These are phyloP conservation scores for Salvia sclarea DNA, from an alignment of 305 asterid species.

Conservation along the genomic window DNA sequence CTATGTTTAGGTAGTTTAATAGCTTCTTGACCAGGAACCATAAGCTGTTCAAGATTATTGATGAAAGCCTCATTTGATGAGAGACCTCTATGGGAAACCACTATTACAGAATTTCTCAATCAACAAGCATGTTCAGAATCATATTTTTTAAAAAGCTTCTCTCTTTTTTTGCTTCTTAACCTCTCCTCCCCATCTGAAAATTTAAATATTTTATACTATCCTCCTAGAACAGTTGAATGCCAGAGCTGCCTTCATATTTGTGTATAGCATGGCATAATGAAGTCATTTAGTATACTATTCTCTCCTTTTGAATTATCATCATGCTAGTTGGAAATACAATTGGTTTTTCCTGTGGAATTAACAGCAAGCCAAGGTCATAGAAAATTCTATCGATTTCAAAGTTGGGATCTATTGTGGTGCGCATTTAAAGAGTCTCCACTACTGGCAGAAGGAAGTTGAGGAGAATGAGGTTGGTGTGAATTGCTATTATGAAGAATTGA, in stretches of 20 bases:
- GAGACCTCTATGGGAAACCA: too few species aligned
- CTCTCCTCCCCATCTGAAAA: too few species aligned
- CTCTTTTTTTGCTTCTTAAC: too few species aligned
- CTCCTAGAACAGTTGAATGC: conserved; percentile 13
- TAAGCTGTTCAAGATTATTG: too few species aligned
- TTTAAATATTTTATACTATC: conserved; percentile 20
- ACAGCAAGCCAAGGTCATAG: conserved; percentile 95
- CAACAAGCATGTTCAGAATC: too few species aligned
- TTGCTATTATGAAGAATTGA: conserved; percentile 8
- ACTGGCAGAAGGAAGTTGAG: conserved; percentile 87
- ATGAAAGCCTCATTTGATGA: too few species aligned
- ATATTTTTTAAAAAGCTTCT: too few species aligned
- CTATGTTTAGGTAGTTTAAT: too few species aligned
- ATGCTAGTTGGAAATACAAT: conserved; percentile 14
- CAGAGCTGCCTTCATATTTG: conserved; percentile 12
- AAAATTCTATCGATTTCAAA: conserved; percentile 65
- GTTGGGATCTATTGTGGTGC: conserved; percentile 71
- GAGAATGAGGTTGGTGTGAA: conserved; percentile 74
- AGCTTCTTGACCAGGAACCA: too few species aligned
- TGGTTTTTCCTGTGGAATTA: conserved; percentile 32
- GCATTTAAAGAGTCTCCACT: conserved; percentile 48
- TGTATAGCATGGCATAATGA: conserved; percentile 10
- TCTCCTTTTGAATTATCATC: conserved; percentile 1
- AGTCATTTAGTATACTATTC: neutral
- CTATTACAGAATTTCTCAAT: too few species aligned